Percentiles rank a stretch among this genome's conserved stretches.
These are phyloP conservation scores for Marchantia polymorpha DNA, from an alignment of 225 moss, liverwort and hornwort species.

Conservation along the genomic window DNA sequence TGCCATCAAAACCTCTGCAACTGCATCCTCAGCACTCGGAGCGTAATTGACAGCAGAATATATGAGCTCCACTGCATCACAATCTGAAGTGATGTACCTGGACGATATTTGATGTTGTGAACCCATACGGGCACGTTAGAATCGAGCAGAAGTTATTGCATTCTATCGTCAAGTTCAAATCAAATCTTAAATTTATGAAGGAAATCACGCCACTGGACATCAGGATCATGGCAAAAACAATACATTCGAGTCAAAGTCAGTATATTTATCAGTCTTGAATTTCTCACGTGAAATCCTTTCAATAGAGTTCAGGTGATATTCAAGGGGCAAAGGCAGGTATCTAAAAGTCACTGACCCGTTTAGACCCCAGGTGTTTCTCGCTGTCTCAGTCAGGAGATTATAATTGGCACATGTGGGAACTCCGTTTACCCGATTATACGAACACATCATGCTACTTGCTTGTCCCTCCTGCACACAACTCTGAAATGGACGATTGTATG, in stretches of 20 bases:
- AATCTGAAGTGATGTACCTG: constrained; percentile 46
- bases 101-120: background rate
- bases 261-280: background rate
- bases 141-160: too few relatives aligned
- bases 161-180: background rate
- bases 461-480: constrained; percentile 40
- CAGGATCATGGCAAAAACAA: background rate
- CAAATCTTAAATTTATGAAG: background rate
- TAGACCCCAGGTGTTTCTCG: constrained; percentile 37
- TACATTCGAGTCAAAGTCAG: background rate
- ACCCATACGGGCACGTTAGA: too few relatives aligned
- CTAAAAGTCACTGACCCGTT: constrained; percentile 28
- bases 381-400: constrained; percentile 31
- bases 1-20: constrained; percentile 30
- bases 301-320: background rate
- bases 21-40: constrained; percentile 38
- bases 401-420: constrained; percentile 38
- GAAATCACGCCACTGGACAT: background rate
- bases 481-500: constrained; percentile 48
- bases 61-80: constrained; percentile 44
- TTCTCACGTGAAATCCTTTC: background rate
- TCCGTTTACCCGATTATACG: constrained; percentile 45
- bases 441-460: constrained; percentile 46
- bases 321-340: background rate
- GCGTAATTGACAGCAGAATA: constrained; percentile 28